phyloP scores from a whole-genome alignment of 352 stramenopile genomes.

The Phytophthora boehmeriae region DNA sequence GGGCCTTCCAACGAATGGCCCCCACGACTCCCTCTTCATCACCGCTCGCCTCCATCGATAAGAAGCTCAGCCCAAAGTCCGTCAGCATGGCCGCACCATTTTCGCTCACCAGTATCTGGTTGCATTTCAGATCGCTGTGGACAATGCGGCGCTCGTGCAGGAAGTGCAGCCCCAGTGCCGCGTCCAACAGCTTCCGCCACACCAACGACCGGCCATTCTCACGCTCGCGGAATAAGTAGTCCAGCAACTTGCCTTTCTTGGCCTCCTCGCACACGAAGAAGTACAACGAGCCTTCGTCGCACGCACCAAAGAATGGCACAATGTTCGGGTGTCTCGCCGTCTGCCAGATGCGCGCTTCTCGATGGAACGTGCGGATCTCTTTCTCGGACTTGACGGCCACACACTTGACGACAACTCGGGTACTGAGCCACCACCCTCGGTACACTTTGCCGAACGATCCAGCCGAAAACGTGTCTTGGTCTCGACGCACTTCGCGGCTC shows the following conservation, averaged over 20 bases:
- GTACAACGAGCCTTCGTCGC: slow-evolving; percentile 22
- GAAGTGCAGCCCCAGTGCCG: slow-evolving; percentile 18
- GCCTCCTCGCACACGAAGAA: slow-evolving; percentile 26
- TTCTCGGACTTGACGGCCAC: slow-evolving; percentile 15
- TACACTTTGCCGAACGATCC: slow-evolving; percentile 28
- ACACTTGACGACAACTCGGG: slow-evolving; percentile 19
- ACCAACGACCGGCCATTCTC: background rate
- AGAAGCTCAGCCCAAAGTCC: slow-evolving; percentile 25
- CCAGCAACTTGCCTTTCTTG: background rate
- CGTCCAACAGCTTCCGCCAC: slow-evolving; percentile 10
- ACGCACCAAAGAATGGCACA: slow-evolving; percentile 26
- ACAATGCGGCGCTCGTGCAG: slow-evolving; percentile 17
- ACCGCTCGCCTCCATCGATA: slow-evolving; percentile 7
- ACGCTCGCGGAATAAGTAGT: background rate
- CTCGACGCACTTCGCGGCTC: slow-evolving; percentile 13
- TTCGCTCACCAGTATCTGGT: slow-evolving; percentile 31
- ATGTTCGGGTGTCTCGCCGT: slow-evolving; percentile 25
- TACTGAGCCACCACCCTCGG: slow-evolving; percentile 22
- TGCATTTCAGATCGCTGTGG: slow-evolving; percentile 30
- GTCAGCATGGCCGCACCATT: slow-evolving; percentile 28
- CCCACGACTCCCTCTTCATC: slow-evolving; percentile 1
- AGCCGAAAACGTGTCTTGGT: slow-evolving; percentile 13
- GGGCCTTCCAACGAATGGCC: slow-evolving; percentile 3
- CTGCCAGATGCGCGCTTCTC: slow-evolving; percentile 22
- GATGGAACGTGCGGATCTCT: slow-evolving; percentile 21